Base-by-base conservation (phyloP, 2,329 filamentous ascomycete species). In the Aspergillus intermedius region DNA sequence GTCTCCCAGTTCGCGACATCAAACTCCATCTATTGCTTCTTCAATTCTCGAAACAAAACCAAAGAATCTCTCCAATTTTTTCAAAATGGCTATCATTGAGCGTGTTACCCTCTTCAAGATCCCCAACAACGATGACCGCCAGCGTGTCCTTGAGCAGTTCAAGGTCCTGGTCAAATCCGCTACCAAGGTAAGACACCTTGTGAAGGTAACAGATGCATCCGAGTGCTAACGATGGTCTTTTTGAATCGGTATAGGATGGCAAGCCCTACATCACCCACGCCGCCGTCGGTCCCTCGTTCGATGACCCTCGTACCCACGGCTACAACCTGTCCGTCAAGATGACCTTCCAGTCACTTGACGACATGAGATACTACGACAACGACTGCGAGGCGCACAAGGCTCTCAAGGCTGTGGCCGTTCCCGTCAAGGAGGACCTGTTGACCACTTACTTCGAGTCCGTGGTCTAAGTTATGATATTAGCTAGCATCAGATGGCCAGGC, bases 311-410 rank as follows among this genome's bases (percentile, higher is more conserved):
- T 30, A 73, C 71, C 52, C 77, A 83, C 62, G 83, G 82, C 44
- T 86, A 77, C 70, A 85, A 79, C 2, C 60, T 86, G 43, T 72
- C 79, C 19, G 77, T 76, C 48, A 75, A 79, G 58, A 80, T 76
- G 41, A 75, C 78, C 44, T 87, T 87, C 60, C 73, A 75, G 46
- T 80, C 65, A 50, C 62, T 79, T 43, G 81, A 80, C 4, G 83
- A 86, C 60, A 80, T 86, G 77, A 73, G 77, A 54, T 86, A 77
- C 67, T 86, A 84, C 64, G 83, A 86, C 60, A 69, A 74, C 13
- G 71, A 73, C 40, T 79, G 76, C 54, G 68, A 66, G 48, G 77
- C 77, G 17, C 78, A 81, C 56, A 60, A 61, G 28, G 67, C 62
- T 17, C 63, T 81, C 51, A 59, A 61, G 37, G 51, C 52, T 8